Percentiles rank a stretch among this genome's conserved stretches.
phyloP scores from a whole-genome alignment of 768 basidiomycete species.

The Calocybe cyanea region DNA sequence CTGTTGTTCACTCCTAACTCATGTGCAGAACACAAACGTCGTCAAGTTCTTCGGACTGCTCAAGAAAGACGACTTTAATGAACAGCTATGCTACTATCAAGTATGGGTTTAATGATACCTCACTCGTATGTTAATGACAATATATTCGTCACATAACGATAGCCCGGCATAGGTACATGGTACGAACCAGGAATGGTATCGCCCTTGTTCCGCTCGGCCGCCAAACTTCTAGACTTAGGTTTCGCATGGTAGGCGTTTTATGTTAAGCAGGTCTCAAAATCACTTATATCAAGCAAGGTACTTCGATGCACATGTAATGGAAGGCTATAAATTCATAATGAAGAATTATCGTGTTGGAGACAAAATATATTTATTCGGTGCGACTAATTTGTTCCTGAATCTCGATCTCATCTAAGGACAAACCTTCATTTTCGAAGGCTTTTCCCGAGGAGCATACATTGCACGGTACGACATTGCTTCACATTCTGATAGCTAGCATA shows the following conservation, averaged over 20 bases:
- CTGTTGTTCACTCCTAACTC: too few species aligned
- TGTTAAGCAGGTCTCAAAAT: constrained; percentile 17
- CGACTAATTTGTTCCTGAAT: constrained; percentile 4
- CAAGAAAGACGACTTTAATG: constrained; percentile 24
- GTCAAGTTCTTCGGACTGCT: constrained; percentile 26
- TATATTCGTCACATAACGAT: too few species aligned
- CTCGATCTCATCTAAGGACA: too few species aligned
- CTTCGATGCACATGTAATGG: constrained; percentile 66
- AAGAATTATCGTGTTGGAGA: constrained; percentile 69
- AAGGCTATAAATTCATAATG: constrained; percentile 78
- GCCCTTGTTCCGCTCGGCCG: constrained; percentile 53
- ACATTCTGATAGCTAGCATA: too few species aligned
- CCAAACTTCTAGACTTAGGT: constrained; percentile 62
- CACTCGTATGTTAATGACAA: not conserved
- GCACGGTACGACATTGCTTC: too few species aligned
- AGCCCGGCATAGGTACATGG: constrained; percentile 49
- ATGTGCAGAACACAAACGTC: constrained; percentile 26
- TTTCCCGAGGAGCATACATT: constrained; percentile 60
- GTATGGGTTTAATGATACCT: constrained; percentile 22
- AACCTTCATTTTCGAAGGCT: too few species aligned
- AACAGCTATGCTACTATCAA: constrained; percentile 49
- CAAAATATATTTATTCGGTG: constrained; percentile 72
- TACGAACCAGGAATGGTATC: constrained; percentile 62
- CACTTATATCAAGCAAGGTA: constrained; percentile 40
- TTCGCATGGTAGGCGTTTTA: constrained; percentile 81